Evolutionary conservation across 306 rosid genomes (phyloP).

Genomic region (Vigna unguiculata): DNA sequence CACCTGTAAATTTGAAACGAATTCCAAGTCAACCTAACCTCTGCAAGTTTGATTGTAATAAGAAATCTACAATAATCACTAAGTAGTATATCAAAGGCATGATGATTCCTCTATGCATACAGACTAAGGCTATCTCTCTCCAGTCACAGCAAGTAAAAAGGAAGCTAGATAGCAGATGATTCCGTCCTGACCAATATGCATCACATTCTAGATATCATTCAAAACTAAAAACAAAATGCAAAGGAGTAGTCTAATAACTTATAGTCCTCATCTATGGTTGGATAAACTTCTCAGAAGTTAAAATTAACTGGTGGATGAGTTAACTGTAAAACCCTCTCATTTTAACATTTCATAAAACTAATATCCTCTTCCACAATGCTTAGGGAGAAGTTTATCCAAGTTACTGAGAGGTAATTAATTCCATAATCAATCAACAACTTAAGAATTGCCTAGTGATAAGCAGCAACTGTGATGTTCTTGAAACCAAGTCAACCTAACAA

Average conservation of each 20-base stretch:
- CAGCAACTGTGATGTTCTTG: background rate
- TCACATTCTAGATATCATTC: background rate
- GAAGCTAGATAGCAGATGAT: background rate
- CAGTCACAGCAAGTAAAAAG: background rate
- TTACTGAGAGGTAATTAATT: background rate
- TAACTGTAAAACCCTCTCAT: background rate
- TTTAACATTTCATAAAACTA: background rate
- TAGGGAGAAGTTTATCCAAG: background rate
- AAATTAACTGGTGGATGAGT: background rate
- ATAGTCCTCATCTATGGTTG: background rate
- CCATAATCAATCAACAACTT: background rate
- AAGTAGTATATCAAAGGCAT: constrained; percentile 2
- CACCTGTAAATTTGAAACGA: constrained; percentile 57
- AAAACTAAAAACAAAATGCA: constrained; percentile 8
- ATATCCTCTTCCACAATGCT: background rate
- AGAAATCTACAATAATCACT: background rate
- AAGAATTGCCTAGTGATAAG: background rate
- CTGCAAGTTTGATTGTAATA: background rate
- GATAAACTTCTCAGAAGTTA: background rate
- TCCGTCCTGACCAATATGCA: background rate
- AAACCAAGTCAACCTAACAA: constrained; percentile 2
- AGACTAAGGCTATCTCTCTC: constrained; percentile 18
- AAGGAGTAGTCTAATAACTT: background rate
- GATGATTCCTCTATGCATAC: background rate
- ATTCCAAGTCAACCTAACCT: constrained; percentile 5